A percentile compares a stretch with the other conserved stretches of the same genome.
Evolutionary conservation across 768 basidiomycete genomes (phyloP).

Genomic region (Boletus rex-veris): DNA sequence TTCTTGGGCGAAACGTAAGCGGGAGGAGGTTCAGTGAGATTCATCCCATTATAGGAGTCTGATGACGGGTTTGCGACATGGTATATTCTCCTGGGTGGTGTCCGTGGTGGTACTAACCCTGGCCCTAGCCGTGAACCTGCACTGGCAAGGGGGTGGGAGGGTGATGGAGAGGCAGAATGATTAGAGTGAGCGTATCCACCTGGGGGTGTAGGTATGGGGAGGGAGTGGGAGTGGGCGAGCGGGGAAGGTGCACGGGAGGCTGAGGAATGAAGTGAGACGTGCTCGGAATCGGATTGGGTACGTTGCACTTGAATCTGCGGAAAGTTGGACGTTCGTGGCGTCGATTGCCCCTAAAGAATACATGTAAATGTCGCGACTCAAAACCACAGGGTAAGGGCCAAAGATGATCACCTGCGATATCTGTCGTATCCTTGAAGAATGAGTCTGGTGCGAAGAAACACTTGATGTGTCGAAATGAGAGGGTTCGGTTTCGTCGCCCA

Average conservation of each 20-base stretch:
- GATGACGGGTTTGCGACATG: conserved; percentile 41
- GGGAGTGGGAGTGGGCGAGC: conserved; percentile 21
- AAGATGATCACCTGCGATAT: conserved; percentile 13
- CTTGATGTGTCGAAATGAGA: conserved; percentile 22
- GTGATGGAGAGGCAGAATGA: conserved; percentile 9
- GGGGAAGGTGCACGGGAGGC: conserved; percentile 21
- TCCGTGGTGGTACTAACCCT: conserved; percentile 21
- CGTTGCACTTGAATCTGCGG: conserved; percentile 26
- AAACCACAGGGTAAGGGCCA: not conserved
- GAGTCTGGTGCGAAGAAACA: conserved; percentile 18
- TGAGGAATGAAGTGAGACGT: conserved; percentile 8
- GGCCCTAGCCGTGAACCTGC: not conserved
- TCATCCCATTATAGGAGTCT: conserved; percentile 16
- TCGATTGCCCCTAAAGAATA: conserved; percentile 12
- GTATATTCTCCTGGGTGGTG: conserved; percentile 39
- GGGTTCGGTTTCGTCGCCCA: conserved; percentile 20
- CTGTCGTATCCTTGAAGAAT: conserved; percentile 7
- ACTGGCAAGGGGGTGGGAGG: conserved; percentile 4
- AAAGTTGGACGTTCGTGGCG: conserved; percentile 16
- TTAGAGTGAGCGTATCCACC: conserved; percentile 4
- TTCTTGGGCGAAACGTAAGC: conserved; percentile 37
- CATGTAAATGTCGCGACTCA: not conserved
- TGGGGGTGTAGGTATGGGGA: conserved; percentile 16
- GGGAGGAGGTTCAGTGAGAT: conserved; percentile 42
- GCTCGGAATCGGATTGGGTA: conserved; percentile 18